Percentiles rank a stretch among this genome's conserved stretches.
Evolutionary conservation across 305 asterid genomes (phyloP).

Genomic region (Solanum hybrid): DNA sequence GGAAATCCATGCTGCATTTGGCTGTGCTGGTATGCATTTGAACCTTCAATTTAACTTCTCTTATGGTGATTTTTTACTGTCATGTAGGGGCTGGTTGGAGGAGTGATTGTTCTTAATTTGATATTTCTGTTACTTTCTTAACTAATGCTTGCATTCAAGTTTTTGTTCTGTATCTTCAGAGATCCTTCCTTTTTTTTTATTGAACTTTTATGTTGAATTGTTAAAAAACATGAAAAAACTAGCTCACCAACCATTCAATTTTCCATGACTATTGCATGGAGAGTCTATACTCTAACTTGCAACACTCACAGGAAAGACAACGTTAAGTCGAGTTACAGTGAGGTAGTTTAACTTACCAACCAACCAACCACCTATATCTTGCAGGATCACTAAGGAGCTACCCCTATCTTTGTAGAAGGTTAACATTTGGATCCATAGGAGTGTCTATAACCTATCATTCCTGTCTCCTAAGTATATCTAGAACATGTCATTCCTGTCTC

Average conservation of each 20-base stretch:
- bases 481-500: not conserved
- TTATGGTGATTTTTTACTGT: not conserved
- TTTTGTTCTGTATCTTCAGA: not conserved
- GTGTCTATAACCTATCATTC: not conserved
- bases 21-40: constrained; percentile 50
- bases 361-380: not conserved
- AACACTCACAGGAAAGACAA: not conserved
- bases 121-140: not conserved
- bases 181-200: not conserved
- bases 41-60: not conserved
- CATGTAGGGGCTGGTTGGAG: not conserved
- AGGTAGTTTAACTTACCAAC: not conserved
- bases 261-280: not conserved
- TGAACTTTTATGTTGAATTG: not conserved
- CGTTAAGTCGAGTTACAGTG: not conserved
- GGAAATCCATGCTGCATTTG: constrained; percentile 71
- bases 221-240: not conserved
- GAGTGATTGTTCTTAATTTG: not conserved
- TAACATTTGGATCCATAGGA: not conserved
- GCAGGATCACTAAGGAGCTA: not conserved
- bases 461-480: not conserved
- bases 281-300: not conserved
- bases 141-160: not conserved
- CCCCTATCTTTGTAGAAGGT: not conserved
- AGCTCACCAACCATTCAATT: not conserved